Conservation (phyloP, 2,329 filamentous ascomycete species). For the Penicillium sp. region DNA sequence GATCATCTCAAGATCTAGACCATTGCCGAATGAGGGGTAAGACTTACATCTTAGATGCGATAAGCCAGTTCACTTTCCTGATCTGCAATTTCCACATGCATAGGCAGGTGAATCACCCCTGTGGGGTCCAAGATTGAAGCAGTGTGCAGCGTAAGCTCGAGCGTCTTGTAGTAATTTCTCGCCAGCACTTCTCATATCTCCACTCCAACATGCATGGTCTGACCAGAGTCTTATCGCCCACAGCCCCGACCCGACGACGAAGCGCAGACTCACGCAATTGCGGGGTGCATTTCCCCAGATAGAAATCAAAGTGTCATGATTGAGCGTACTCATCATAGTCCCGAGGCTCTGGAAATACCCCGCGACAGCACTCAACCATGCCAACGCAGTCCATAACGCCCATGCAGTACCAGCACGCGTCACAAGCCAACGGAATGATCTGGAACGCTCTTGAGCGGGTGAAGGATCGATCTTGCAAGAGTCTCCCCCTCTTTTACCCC, state of each 20-base stretch:
- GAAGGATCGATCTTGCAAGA: not conserved
- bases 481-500: not conserved
- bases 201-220: too few species aligned
- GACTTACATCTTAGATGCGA: not conserved
- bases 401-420: slow-evolving; percentile 3
- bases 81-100: slow-evolving; percentile 15
- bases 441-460: slow-evolving; percentile 5
- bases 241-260: too few species aligned
- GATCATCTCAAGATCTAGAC: too few species aligned
- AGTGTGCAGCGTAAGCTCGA: not conserved
- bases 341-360: slow-evolving; percentile 4
- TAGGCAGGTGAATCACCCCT: not conserved
- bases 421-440: slow-evolving; percentile 5
- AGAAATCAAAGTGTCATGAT: too few species aligned
- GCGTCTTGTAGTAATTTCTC: too few species aligned
- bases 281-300: slow-evolving; percentile 18
- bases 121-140: not conserved
- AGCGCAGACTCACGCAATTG: slow-evolving; percentile 11
- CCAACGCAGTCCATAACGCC: slow-evolving; percentile 6
- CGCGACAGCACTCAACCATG: slow-evolving; percentile 3
- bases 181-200: too few species aligned
- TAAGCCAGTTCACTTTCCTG: slow-evolving; percentile 1
- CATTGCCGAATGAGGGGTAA: not conserved
- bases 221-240: too few species aligned
- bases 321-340: not conserved